Evolutionary conservation across 2,329 filamentous ascomycete species (phyloP).

Genomic region (Cercospora janseana): DNA sequence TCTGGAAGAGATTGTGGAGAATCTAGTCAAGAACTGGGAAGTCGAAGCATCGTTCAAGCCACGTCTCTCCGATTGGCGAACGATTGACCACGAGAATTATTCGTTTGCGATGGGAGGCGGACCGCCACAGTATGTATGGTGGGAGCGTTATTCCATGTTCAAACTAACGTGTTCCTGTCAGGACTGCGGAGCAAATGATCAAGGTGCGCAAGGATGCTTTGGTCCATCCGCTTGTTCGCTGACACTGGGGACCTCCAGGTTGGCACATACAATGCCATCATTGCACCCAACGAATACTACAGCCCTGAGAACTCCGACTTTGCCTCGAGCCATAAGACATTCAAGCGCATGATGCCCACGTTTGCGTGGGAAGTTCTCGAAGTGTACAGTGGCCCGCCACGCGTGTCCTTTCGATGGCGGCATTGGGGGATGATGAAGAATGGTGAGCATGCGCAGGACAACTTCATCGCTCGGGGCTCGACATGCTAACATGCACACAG

Average conservation of each 20-base stretch:
- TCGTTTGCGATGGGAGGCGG: constrained; percentile 64
- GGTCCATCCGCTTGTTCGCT: not conserved
- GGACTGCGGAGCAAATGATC: constrained; percentile 62
- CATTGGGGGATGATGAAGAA: constrained; percentile 68
- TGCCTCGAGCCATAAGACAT: constrained; percentile 64
- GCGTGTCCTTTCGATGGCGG: constrained; percentile 63
- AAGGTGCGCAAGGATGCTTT: constrained; percentile 32
- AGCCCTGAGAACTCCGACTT: constrained; percentile 62
- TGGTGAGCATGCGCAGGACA: constrained; percentile 7
- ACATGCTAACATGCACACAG: constrained; percentile 34
- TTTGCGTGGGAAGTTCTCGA: constrained; percentile 71
- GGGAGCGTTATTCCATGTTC: not conserved
- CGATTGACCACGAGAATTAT: constrained; percentile 60
- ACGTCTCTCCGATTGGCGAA: constrained; percentile 61
- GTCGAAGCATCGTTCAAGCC: constrained; percentile 69
- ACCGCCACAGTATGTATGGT: constrained; percentile 43
- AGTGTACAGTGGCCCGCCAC: constrained; percentile 64
- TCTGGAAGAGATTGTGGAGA: constrained; percentile 62
- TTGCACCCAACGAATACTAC: constrained; percentile 63
- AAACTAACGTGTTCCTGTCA: constrained; percentile 10
- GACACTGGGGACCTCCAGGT: constrained; percentile 38
- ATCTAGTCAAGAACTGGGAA: constrained; percentile 72
- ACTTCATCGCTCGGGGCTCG: not conserved
- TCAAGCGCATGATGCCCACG: constrained; percentile 70
- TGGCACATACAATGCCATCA: constrained; percentile 68